Base-by-base conservation (phyloP, 768 basidiomycete genomes). In the Lactifluus echinatus region DNA sequence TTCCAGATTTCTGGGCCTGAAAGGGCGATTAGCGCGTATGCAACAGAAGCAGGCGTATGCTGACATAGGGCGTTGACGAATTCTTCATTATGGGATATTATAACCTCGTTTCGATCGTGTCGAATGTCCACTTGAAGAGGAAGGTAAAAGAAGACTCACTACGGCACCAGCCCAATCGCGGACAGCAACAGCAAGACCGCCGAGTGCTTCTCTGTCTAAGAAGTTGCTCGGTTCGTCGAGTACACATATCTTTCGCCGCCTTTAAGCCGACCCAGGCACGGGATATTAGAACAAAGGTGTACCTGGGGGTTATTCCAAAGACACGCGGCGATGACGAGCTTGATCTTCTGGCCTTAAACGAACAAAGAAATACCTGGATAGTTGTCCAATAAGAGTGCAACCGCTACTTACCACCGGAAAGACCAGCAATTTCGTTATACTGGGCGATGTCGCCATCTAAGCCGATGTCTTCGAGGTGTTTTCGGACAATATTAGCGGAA, bases 381-480 rank as follows among this genome's bases (percentile, higher is more conserved):
- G 28, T 6, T 44, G n/a, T 50, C 23, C 53, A 45, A 26, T 26
- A 45, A 24, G 31, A n/a, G 39, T 8, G 21, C 17, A 29, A 42
- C 17, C 8, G 2, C 39, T 17, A 61, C 75, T 63, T 68, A 84
- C 93, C 94, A 71, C 95, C 95, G 17, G 91, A 94, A 44, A 97
- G 75, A 37, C 95, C 94, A 34, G 83, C 81, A 67, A 97, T 93
- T 73, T 98, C 94, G 67, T 96, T 95, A 73, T 98, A 97, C 72
- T 96, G 92, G 11, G 94, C 94, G 59, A 97, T 97, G 74, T 97
- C 92, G 42, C 94, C 94, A 73, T 97, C 92, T 37, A 98, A 78
- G 34, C 94, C 95, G 63, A 98, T 91, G 64, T 93, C 93, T 71
- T 96, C 93, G 45, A 98, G 74, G 64, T 94, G 91, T 72, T 93